These are phyloP conservation scores for Zasmidium cellare DNA, from an alignment of 2,329 filamentous ascomycete genomes.

Conservation along the genomic window DNA sequence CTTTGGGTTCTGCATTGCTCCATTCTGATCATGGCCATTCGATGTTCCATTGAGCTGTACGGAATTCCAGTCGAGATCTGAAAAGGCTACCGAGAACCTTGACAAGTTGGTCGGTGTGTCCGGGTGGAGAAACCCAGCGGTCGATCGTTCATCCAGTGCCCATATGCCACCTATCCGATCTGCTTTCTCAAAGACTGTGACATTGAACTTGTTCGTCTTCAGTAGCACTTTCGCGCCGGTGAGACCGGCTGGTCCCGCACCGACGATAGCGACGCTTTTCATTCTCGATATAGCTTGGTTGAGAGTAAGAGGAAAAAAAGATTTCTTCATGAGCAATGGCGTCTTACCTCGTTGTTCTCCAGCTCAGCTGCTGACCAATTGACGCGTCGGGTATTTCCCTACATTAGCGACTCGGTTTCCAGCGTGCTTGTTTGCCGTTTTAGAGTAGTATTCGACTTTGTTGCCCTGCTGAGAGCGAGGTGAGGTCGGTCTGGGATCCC, in stretches of 20 bases:
- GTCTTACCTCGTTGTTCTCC: background rate
- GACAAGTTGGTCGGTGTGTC: slow-evolving; percentile 68
- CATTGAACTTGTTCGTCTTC: slow-evolving; percentile 59
- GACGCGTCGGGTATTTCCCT: background rate
- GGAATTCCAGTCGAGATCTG: slow-evolving; percentile 68
- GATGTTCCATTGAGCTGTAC: slow-evolving; percentile 34
- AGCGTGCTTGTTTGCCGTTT: background rate
- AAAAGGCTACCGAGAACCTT: slow-evolving; percentile 65
- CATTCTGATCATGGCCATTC: background rate
- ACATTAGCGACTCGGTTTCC: background rate
- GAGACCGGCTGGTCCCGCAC: slow-evolving; percentile 47
- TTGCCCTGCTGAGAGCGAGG: background rate
- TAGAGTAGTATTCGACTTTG: background rate
- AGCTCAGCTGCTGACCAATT: slow-evolving; percentile 4
- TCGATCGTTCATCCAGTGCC: slow-evolving; percentile 48
- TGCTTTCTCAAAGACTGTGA: slow-evolving; percentile 70
- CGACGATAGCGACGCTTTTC: slow-evolving; percentile 42
- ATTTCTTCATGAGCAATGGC: background rate
- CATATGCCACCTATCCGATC: slow-evolving; percentile 74
- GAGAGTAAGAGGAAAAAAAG: background rate
- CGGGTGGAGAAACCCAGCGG: slow-evolving; percentile 58
- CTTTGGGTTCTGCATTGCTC: slow-evolving; percentile 24
- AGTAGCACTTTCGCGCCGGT: slow-evolving; percentile 66
- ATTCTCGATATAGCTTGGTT: slow-evolving; percentile 4
- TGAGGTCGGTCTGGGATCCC: background rate